These are phyloP conservation scores for Globisporangium iwayamae DNA, from an alignment of 352 stramenopile species.

Conservation along the genomic window DNA sequence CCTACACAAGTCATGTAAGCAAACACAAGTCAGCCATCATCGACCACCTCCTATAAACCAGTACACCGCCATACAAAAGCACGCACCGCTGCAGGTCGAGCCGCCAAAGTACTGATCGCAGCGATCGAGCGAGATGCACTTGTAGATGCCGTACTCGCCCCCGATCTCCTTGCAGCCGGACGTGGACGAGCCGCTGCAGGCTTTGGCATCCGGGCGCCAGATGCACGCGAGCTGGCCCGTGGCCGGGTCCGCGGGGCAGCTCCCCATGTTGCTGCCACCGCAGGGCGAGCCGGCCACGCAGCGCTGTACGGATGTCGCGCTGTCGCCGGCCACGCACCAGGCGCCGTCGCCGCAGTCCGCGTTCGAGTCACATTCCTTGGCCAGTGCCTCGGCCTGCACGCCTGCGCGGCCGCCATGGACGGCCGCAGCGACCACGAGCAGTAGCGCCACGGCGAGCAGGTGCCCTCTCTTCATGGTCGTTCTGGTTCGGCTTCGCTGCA, in stretches of 20 bases:
- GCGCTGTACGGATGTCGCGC: conserved; percentile 48
- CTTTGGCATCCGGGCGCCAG: conserved; percentile 28
- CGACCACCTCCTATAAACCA: conserved; percentile 1
- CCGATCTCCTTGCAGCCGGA: conserved; percentile 28
- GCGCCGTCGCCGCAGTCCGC: conserved; percentile 57
- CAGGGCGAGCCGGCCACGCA: conserved; percentile 63
- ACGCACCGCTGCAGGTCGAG: conserved; percentile 54
- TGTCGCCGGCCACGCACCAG: conserved; percentile 75
- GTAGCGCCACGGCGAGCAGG: conserved; percentile 13
- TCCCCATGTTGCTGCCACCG: conserved; percentile 40
- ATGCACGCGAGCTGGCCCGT: conserved; percentile 76
- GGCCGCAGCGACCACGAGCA: conserved; percentile 16
- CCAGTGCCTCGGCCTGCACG: conserved; percentile 23
- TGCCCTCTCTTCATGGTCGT: not conserved
- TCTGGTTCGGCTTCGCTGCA: not conserved
- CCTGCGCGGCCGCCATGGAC: not conserved
- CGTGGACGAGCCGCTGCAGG: conserved; percentile 12
- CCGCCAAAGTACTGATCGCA: conserved; percentile 69
- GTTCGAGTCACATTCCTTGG: conserved; percentile 55
- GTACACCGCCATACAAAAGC: not conserved
- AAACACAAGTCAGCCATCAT: not conserved
- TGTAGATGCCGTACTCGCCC: conserved; percentile 57
- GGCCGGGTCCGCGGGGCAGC: conserved; percentile 50
- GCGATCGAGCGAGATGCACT: conserved; percentile 72
- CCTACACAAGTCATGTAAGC: conserved; percentile 14